Percentiles rank a stretch among this genome's conserved stretches.
Evolutionary conservation across 2,329 filamentous ascomycete species (phyloP).

Genomic region (Verticillium tricorpus): DNA sequence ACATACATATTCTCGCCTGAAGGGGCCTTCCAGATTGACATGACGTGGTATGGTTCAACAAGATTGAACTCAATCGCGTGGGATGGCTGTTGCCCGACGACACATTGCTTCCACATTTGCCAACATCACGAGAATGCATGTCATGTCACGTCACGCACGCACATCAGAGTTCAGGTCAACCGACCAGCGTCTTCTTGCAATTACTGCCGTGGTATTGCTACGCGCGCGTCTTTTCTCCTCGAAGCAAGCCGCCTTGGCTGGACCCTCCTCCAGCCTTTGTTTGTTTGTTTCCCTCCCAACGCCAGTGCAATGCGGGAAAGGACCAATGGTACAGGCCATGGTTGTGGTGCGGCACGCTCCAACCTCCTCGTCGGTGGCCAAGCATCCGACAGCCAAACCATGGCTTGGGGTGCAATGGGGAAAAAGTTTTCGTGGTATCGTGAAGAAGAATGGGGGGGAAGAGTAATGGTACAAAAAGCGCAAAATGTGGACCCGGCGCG

Average conservation of each 20-base stretch:
- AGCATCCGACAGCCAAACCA: slow-evolving; percentile 2
- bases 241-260: slow-evolving; percentile 25
- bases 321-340: slow-evolving; percentile 30
- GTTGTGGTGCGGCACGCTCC: background rate
- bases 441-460: slow-evolving; percentile 29
- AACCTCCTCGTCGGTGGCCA: background rate
- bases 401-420: slow-evolving; percentile 5
- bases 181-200: background rate
- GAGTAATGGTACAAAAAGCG: slow-evolving; percentile 33
- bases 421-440: slow-evolving; percentile 43
- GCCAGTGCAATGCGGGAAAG: slow-evolving; percentile 53
- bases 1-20: too few relatives aligned
- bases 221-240: slow-evolving; percentile 22
- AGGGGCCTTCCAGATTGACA: too few relatives aligned
- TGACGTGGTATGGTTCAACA: too few relatives aligned
- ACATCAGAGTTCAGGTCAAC: background rate
- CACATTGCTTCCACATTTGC: too few relatives aligned
- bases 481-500: slow-evolving; percentile 6
- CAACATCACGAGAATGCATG: too few relatives aligned
- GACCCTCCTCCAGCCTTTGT: slow-evolving; percentile 8
- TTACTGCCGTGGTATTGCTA: slow-evolving; percentile 1
- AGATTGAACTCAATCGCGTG: too few relatives aligned
- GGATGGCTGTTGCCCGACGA: too few relatives aligned
- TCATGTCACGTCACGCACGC: too few relatives aligned
- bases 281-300: slow-evolving; percentile 38